Conservation (phyloP, 2,329 filamentous ascomycete genomes). For the Diaporthe sp. region DNA sequence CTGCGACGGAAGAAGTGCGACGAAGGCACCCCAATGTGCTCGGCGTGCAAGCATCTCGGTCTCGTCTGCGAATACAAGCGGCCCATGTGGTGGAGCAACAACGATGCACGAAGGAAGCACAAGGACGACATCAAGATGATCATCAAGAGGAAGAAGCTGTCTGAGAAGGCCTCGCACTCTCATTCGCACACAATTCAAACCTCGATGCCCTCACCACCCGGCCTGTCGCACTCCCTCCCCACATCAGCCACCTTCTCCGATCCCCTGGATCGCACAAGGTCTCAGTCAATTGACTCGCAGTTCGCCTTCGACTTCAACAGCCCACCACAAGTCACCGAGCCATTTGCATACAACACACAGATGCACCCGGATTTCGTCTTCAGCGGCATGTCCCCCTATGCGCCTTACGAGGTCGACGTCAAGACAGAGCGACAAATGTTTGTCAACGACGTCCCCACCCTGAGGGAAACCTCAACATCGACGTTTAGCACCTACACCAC, state of each 20-base stretch:
- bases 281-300: conserved; percentile 84
- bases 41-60: conserved; percentile 79
- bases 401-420: conserved; percentile 94
- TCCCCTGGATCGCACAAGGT: conserved; percentile 78
- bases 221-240: conserved; percentile 83
- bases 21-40: conserved; percentile 72
- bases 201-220: conserved; percentile 77
- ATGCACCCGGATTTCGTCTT: conserved; percentile 74
- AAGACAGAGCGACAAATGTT: conserved; percentile 96
- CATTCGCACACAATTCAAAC: conserved; percentile 59
- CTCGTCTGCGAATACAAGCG: conserved; percentile 96
- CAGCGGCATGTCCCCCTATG: conserved; percentile 60
- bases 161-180: conserved; percentile 79
- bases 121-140: conserved; percentile 98
- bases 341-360: conserved; percentile 72
- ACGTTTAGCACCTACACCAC: conserved; percentile 93
- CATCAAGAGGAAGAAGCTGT: conserved; percentile 96
- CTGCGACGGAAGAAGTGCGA: conserved; percentile 78
- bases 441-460: conserved; percentile 88
- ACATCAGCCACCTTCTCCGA: conserved; percentile 86
- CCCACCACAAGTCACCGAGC: conserved; percentile 65
- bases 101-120: conserved; percentile 84
- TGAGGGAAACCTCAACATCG: conserved; percentile 88
- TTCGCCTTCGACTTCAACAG: conserved; percentile 82
- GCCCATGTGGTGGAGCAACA: conserved; percentile 97